A percentile compares a stretch with the other conserved stretches of the same genome.
Conservation (phyloP, 768 basidiomycete genomes). For the Fomitopsis serialis region DNA sequence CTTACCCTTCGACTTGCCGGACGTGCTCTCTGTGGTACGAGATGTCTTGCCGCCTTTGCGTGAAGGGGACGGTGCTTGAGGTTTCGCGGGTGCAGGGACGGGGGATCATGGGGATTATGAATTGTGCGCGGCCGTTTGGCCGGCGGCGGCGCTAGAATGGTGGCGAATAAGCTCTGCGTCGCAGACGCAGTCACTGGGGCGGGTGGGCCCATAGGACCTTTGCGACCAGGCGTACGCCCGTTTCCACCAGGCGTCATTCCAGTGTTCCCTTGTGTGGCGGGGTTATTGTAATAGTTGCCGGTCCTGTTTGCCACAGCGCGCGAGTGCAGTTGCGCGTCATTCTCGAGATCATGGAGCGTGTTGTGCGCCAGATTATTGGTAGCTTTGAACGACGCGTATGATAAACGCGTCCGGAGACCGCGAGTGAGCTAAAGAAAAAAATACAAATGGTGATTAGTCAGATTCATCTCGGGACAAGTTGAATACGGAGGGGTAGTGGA, state of each 20-base stretch:
- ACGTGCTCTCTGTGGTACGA: conserved; percentile 13
- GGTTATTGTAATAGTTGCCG: conserved; percentile 46
- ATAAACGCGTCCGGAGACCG: conserved; percentile 71
- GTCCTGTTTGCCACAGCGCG: conserved; percentile 22
- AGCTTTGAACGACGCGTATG: conserved; percentile 84
- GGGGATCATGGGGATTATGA: conserved; percentile 67
- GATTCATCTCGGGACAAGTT: background rate
- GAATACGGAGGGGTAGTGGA: background rate
- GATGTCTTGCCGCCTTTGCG: conserved; percentile 15
- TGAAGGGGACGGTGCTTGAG: conserved; percentile 15
- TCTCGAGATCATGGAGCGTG: conserved; percentile 68
- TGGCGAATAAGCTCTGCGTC: conserved; percentile 61
- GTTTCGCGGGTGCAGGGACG: conserved; percentile 42
- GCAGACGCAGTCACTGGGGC: conserved; percentile 32
- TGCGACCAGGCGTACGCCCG: conserved; percentile 11
- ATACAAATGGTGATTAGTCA: conserved; percentile 12
- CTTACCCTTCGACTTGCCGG: conserved; percentile 15
- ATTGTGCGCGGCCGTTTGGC: conserved; percentile 75
- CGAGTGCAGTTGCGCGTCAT: conserved; percentile 31
- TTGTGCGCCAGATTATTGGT: conserved; percentile 63
- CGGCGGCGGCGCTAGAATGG: conserved; percentile 74
- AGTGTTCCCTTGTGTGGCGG: conserved; percentile 42
- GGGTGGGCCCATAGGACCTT: conserved; percentile 25
- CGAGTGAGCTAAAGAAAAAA: conserved; percentile 61
- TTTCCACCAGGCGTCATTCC: conserved; percentile 40